Conservation (phyloP, 495 filamentous ascomycete genomes). For the Penicillium samsonianum region DNA sequence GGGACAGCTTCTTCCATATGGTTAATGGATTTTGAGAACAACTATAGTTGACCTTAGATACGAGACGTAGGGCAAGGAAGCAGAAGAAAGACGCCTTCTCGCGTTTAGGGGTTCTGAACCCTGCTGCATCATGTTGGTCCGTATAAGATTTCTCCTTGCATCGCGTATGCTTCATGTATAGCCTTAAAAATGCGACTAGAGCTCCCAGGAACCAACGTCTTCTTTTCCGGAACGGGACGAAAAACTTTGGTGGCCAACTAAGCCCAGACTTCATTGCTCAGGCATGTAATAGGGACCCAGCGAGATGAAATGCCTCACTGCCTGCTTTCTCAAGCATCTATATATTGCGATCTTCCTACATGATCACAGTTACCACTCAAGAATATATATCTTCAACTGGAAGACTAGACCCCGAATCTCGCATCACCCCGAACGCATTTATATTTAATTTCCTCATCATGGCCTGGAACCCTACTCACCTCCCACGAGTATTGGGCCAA, state of each 20-base stretch:
- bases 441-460: too few relatives aligned
- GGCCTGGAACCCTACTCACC: too few relatives aligned
- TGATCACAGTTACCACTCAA: background rate
- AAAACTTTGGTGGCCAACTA: background rate
- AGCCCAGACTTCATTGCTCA: background rate
- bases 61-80: too few relatives aligned
- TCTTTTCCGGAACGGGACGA: background rate
- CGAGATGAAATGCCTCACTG: background rate
- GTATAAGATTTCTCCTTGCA: background rate
- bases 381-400: background rate
- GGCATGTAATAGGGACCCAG: background rate
- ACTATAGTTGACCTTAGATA: too few relatives aligned
- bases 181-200: background rate
- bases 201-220: background rate
- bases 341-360: background rate
- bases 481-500: too few relatives aligned
- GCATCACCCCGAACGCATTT: too few relatives aligned
- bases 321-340: background rate
- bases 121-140: background rate
- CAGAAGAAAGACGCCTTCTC: too few relatives aligned
- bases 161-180: background rate
- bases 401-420: background rate
- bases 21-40: too few relatives aligned
- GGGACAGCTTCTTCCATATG: too few relatives aligned
- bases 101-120: too few relatives aligned